These are phyloP conservation scores for Xylariomycetidae sp. DNA, from an alignment of 2,329 filamentous ascomycete species.

Conservation along the genomic window DNA sequence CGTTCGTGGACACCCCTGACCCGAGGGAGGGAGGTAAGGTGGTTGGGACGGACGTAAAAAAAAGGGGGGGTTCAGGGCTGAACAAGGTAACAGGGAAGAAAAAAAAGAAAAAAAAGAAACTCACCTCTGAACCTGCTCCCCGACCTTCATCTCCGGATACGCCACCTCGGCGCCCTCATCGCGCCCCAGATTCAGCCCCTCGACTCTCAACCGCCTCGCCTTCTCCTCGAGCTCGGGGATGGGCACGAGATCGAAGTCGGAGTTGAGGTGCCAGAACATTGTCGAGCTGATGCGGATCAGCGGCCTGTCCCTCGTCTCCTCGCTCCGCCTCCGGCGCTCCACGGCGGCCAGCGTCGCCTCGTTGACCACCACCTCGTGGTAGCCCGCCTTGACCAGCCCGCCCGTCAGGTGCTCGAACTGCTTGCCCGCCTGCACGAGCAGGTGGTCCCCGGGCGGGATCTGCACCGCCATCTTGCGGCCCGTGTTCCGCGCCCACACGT, in stretches of 20 bases:
- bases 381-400: conserved; percentile 57
- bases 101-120: conserved; percentile 19
- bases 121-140: conserved; percentile 53
- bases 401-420: conserved; percentile 59
- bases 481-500: conserved; percentile 62
- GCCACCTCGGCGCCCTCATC: conserved; percentile 48
- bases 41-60: background rate
- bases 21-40: background rate
- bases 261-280: conserved; percentile 57
- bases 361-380: conserved; percentile 58
- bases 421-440: conserved; percentile 59
- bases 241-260: conserved; percentile 51
- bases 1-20: conserved; percentile 1
- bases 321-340: conserved; percentile 37
- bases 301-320: conserved; percentile 42
- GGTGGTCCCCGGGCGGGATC: conserved; percentile 53
- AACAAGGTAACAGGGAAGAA: conserved; percentile 4
- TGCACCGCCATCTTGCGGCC: conserved; percentile 53
- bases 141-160: conserved; percentile 54
- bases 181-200: conserved; percentile 43
- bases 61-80: background rate
- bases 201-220: conserved; percentile 39
- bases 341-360: conserved; percentile 45
- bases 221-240: conserved; percentile 42
- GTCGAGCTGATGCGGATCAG: conserved; percentile 55